These are phyloP conservation scores for Botryotinia globosa DNA, from an alignment of 2,329 filamentous ascomycete species.

Conservation along the genomic window DNA sequence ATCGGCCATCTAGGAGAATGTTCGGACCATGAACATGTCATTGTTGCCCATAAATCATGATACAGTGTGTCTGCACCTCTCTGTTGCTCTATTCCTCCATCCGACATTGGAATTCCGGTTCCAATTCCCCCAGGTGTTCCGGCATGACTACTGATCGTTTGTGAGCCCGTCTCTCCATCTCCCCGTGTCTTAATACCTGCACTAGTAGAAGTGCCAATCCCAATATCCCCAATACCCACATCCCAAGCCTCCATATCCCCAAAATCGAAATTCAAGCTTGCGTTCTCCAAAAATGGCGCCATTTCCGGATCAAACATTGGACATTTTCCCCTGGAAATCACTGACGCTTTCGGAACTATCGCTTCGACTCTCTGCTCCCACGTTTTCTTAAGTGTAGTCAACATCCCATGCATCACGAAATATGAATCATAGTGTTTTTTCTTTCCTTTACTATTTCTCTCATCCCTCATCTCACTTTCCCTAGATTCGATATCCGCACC, in stretches of 20 bases:
- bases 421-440: neutral
- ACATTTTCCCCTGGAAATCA: neutral
- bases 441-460: neutral
- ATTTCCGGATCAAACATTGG: constrained; percentile 9
- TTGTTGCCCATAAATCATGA: constrained; percentile 36
- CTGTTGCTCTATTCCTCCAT: neutral
- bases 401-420: neutral
- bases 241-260: constrained; percentile 9
- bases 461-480: neutral
- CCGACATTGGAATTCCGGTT: neutral
- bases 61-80: constrained; percentile 16
- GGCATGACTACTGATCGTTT: neutral
- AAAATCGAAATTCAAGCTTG: constrained; percentile 24
- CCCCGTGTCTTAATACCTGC: neutral
- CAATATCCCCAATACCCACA: neutral
- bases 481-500: neutral
- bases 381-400: constrained; percentile 5
- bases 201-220: neutral
- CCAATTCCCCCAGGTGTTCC: neutral
- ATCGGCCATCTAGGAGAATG: neutral
- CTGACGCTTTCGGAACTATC: neutral
- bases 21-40: constrained; percentile 34
- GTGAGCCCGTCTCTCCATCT: neutral
- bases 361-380: neutral
- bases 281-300: neutral